Base-by-base conservation (phyloP, 306 rosid genomes). In the Ziziphus jujuba region DNA sequence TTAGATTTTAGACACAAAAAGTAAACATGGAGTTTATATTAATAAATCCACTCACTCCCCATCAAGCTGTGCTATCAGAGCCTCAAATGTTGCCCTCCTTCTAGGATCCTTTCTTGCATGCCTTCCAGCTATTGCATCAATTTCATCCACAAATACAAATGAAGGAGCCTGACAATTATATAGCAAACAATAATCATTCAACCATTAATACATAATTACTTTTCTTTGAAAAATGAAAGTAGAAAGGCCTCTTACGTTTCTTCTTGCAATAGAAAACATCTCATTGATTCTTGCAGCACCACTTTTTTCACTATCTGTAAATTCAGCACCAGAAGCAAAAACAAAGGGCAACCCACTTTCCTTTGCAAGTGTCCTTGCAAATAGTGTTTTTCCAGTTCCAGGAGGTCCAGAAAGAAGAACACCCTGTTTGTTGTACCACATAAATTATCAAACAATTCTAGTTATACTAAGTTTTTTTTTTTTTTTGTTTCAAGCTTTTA, bases 341-440 rank as follows among this genome's bases (percentile, higher is more conserved):
- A 93, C 99, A 70, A 93, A 93, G 7, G 99, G 97, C 81, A 93
- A 52, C 49, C 99, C 97, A 69, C 97, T 87, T 85, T 86, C 84
- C 74, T 90, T 93, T 69, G 99, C 76, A 56, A 93, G 90, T 34
- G 96, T 88, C 85, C 97, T 86, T 24, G 99, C 99, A 80, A 93
- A 93, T 61, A 93, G 95, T 50, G 99, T 93, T 80, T 93, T 93
- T 51, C 99, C 99, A 31, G 99, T 93, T 80, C 99, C 97, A 71
- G 96, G 97, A 73, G 99, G 99, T 70, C 99, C 97, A 79, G 97
- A 93, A 67, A 90, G 96, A 71, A 93, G 96, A 80, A 93, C 97
- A 64, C 99, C 97, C 99, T 93, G 85, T 75, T 75, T 68, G 54
- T 50, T 66, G 63, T 65, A 77, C 74, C 64, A 50, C 55, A 5